Conservation (phyloP, 1,284 basidiomycete species). For the Rhizopogon parksii region DNA sequence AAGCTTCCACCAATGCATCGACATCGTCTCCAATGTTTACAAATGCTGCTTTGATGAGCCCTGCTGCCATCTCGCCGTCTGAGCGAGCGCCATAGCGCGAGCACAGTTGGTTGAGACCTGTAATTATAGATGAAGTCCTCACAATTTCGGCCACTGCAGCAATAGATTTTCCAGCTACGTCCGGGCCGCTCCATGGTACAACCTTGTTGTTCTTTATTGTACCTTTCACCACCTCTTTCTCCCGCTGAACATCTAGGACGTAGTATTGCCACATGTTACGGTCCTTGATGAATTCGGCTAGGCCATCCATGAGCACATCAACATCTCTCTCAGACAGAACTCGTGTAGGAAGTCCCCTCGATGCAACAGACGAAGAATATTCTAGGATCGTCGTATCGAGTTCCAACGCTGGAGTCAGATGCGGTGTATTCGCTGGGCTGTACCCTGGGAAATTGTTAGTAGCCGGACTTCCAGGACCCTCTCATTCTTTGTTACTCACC, state of each 20-base stretch:
- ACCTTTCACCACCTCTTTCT: constrained; percentile 48
- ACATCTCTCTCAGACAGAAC: constrained; percentile 66
- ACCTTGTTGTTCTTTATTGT: constrained; percentile 41
- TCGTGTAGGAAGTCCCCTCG: constrained; percentile 64
- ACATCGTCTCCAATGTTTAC: constrained; percentile 40
- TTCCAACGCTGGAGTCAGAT: constrained; percentile 82
- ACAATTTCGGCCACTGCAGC: constrained; percentile 65
- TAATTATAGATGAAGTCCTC: constrained; percentile 46
- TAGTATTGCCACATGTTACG: constrained; percentile 90
- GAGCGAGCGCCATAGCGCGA: constrained; percentile 65
- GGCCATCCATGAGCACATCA: constrained; percentile 54
- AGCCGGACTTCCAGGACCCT: constrained; percentile 6
- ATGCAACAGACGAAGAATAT: constrained; percentile 63
- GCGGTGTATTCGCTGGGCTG: constrained; percentile 83
- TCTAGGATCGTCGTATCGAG: constrained; percentile 79
- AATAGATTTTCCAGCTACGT: constrained; percentile 52
- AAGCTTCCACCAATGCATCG: constrained; percentile 58
- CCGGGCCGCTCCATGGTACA: constrained; percentile 49
- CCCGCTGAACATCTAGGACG: constrained; percentile 65
- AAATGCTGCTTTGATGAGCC: constrained; percentile 68
- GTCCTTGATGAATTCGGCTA: constrained; percentile 54
- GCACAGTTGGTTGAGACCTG: constrained; percentile 53
- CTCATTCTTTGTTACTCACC: constrained; percentile 40
- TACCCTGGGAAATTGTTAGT: constrained; percentile 53
- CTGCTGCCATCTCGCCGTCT: constrained; percentile 54